A percentile compares a stretch with the other conserved stretches of the same genome.
Conservation (phyloP, 495 filamentous ascomycete genomes). For the Tuber indicum region DNA sequence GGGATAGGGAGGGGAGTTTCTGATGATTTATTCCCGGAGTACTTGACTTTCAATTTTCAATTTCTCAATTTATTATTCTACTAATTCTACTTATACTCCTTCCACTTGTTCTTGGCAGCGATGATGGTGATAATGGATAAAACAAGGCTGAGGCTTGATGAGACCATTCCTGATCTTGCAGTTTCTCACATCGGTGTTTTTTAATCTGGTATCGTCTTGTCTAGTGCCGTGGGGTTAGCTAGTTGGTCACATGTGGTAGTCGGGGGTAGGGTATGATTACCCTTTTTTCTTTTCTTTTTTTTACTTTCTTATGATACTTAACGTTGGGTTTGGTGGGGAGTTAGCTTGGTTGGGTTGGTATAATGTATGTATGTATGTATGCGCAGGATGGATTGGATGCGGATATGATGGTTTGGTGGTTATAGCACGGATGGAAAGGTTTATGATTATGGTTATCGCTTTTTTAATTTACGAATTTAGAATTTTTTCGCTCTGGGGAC, state of each 20-base stretch:
- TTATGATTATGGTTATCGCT: not conserved
- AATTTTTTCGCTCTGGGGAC: not conserved
- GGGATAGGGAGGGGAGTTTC: conserved; percentile 3
- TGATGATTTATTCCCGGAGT: conserved; percentile 1
- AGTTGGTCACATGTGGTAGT: not conserved
- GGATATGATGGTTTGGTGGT: not conserved
- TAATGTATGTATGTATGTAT: not conserved
- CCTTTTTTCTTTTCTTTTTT: not conserved
- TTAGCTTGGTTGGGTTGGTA: not conserved
- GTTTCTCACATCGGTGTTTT: not conserved
- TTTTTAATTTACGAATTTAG: not conserved
- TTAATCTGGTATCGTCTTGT: not conserved
- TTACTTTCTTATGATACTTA: not conserved
- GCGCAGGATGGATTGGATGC: not conserved
- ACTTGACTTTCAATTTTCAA: not conserved
- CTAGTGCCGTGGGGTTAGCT: not conserved
- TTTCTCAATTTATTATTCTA: not conserved
- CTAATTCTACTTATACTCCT: not conserved
- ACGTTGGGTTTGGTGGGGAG: not conserved
- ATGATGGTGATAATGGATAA: not conserved
- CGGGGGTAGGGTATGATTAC: not conserved
- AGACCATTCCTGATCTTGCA: not conserved
- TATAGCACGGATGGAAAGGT: not conserved
- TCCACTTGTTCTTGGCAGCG: not conserved
- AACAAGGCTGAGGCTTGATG: not conserved